Conservation (phyloP, 768 basidiomycete species). For the Sporobolomyces phaffii region DNA sequence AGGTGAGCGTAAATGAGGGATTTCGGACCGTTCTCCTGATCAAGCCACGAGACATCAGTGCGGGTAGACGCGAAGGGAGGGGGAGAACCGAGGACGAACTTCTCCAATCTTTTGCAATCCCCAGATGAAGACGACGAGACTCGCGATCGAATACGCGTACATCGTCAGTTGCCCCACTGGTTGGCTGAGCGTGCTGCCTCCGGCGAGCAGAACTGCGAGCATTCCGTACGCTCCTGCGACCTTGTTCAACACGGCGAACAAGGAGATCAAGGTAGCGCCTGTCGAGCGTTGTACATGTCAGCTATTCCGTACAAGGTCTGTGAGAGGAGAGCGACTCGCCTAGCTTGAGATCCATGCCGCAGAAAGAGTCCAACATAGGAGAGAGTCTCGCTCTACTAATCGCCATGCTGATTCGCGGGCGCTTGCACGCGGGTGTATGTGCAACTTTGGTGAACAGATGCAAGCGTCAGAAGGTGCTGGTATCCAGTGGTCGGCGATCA, state of each 20-base stretch:
- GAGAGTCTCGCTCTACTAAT: conserved; percentile 2
- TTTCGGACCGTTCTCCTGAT: conserved; percentile 84
- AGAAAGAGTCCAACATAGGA: conserved; percentile 55
- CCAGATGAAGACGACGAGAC: conserved; percentile 74
- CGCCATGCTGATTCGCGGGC: neutral
- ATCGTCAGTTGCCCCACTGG: conserved; percentile 75
- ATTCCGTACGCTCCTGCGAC: conserved; percentile 96
- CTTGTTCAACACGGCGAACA: conserved; percentile 94
- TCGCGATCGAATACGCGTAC: conserved; percentile 85
- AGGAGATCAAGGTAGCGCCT: conserved; percentile 73
- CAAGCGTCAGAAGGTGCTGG: too few relatives aligned
- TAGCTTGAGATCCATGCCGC: conserved; percentile 87
- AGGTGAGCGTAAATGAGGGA: conserved; percentile 84
- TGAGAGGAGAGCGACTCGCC: conserved; percentile 47
- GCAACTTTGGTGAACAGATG: neutral
- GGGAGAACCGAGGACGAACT: conserved; percentile 53
- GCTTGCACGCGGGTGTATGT: neutral
- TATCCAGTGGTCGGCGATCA: too few relatives aligned
- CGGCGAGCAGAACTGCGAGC: conserved; percentile 73
- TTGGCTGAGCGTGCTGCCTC: conserved; percentile 55
- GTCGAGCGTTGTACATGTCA: too few relatives aligned
- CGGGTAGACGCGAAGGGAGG: conserved; percentile 3
- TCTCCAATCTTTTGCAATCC: conserved; percentile 77
- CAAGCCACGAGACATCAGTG: neutral
- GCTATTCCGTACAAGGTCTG: too few relatives aligned